Base-by-base conservation (phyloP, 2,329 filamentous ascomycete genomes). In the Claviceps lovelessii region DNA sequence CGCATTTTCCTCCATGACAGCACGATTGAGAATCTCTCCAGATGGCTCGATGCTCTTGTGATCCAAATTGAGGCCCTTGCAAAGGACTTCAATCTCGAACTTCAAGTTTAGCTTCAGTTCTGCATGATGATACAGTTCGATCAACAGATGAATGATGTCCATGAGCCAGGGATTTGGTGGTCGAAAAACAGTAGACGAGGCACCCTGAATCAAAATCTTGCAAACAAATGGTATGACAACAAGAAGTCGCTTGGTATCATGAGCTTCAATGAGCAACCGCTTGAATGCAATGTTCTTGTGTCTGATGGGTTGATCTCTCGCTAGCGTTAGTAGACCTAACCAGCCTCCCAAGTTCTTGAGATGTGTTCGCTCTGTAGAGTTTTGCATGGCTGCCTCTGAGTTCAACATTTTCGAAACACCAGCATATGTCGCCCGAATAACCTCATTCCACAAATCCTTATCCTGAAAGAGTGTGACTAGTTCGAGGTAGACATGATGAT, bases 281-380 rank as follows among this genome's bases (percentile, higher is more conserved):
- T 95, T 95, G 77, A 98, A 97, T 2, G 91, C 94, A 58, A 98
- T 90, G 65, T 97, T 95, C 64, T 86, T 90, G 68, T 96, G 90
- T 65, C 91, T 90, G 72, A 98, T 95, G 0, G 93, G 93, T 65
- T 91, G 91, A 66, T 98, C 87, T 53, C 91, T 85, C 31, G 93
- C 93, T 54, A 98, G 81, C 1, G 93, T 98, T 62, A 98, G 70
- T 19, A 91, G 87, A 11, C 93, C 93, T 45, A 98, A 81, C 94
- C 94, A 98, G 44, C 83, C 84, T 57, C 89, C 93, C 15, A 98
- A 77, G 64, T 95, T 96, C 71, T 97, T 97, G 39, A 98, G 75
- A 62, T 95, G 88, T 2, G 83, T 83, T 59, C 93, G 80, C 63
- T 98, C 94, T 0, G 85, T 87, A 1, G 86, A 81, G 56, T 86